Percentiles rank a stretch among this genome's conserved stretches.
phyloP scores from a whole-genome alignment of 495 filamentous ascomycete genomes.

The Neurospora terricola region DNA sequence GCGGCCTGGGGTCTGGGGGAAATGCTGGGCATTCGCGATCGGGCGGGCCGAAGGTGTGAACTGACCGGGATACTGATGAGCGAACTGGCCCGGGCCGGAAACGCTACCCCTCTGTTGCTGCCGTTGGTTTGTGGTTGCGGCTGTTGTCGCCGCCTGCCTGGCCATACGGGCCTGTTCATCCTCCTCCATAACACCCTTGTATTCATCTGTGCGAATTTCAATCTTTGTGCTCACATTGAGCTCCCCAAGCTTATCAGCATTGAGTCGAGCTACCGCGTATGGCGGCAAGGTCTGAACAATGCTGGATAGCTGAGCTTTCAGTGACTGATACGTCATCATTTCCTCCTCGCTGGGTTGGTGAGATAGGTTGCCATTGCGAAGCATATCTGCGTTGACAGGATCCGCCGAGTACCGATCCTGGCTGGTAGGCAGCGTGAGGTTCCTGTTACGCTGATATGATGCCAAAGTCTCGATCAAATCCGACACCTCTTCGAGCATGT shows the following conservation, averaged over 20 bases:
- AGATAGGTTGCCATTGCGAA: constrained; percentile 36
- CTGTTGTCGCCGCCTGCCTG: constrained; percentile 25
- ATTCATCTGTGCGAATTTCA: constrained; percentile 57
- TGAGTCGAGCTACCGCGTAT: constrained; percentile 74
- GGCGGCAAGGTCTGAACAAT: constrained; percentile 72
- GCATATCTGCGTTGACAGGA: constrained; percentile 41
- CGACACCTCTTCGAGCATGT: constrained; percentile 69
- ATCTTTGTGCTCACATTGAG: constrained; percentile 79
- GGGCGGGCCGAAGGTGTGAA: constrained; percentile 27
- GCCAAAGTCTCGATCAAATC: constrained; percentile 75
- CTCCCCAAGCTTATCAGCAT: constrained; percentile 73
- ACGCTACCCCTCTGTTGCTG: constrained; percentile 31
- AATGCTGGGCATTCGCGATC: constrained; percentile 31
- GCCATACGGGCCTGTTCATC: constrained; percentile 49
- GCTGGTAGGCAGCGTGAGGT: constrained; percentile 46
- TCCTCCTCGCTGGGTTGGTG: constrained; percentile 53
- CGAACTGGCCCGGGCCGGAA: constrained; percentile 20
- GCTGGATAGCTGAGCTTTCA: constrained; percentile 61
- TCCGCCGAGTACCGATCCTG: constrained; percentile 39
- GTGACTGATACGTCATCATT: constrained; percentile 57
- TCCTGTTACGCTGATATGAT: constrained; percentile 79
- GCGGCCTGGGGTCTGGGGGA: constrained; percentile 32
- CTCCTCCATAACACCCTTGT: constrained; percentile 76
- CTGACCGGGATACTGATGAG: constrained; percentile 28
- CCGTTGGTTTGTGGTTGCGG: constrained; percentile 23